Evolutionary conservation across 2,329 filamentous ascomycete species (phyloP), one percentile per base, ranked within the genome.

Genomic region (Epichloe typhina): DNA sequence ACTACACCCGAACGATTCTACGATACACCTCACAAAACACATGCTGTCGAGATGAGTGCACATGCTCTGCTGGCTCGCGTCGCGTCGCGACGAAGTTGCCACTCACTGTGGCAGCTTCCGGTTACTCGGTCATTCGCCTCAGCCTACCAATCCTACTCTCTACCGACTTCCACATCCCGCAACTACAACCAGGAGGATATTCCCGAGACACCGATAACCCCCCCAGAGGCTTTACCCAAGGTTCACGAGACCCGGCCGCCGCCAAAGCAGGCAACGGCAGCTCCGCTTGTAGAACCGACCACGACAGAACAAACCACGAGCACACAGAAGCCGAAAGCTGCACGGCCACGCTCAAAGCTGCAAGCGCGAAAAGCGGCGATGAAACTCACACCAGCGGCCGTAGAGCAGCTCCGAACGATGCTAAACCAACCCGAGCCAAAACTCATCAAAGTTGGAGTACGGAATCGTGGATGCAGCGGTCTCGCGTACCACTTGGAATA

Each of bases 401-500:
- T 95, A 3, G 74, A 82, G 45, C 89, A 95, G 60, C 74, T 98
- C 36, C 80, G 80, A 52, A 75, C 77, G 17, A 70, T 98, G 38
- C 77, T 96, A 6, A 80, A 90, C 54, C 84, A 89, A 61, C 93
- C 93, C 0, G 82, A 93, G 26, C 89, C 90, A 2, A 95, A 95
- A 70, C 76, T 95, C 57, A 95, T 98, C 66, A 84, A 93, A 60
- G 87, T 98, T 5, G 90, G 93, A 12, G 93, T 97, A 54, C 88
- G 85, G 67, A 96, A 95, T 68, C 80, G 88, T 57, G 93, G 93
- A 9, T 98, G 93, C 69, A 96, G 89, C 49, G 93, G 93, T 15
- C 72, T 97, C 57, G 85, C 90, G 35, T 98, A 98, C 66, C 82
- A 96, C 63, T 73, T 98, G 31, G 90, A 97, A 69, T 98, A 91